These are phyloP conservation scores for Kwoniella shivajii DNA, from an alignment of 1,284 basidiomycete species.

Conservation along the genomic window DNA sequence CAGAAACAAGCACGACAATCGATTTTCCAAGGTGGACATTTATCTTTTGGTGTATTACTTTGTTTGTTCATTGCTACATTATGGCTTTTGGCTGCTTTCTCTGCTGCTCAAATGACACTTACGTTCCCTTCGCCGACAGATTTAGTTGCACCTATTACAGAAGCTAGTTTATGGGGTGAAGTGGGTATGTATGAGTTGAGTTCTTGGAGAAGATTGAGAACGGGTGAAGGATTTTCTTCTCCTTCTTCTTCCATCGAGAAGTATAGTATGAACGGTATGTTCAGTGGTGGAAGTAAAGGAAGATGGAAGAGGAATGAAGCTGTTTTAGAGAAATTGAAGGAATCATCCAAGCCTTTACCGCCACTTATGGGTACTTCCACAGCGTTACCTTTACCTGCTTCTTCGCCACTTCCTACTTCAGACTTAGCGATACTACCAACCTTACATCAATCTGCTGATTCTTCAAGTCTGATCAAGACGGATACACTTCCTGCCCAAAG, in stretches of 20 bases:
- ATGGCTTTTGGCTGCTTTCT: slow-evolving; percentile 11
- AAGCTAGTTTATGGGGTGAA: slow-evolving; percentile 8
- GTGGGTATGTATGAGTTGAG: slow-evolving; percentile 6
- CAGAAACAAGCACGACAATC: not conserved
- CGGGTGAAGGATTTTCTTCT: not conserved
- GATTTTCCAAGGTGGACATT: slow-evolving; percentile 1
- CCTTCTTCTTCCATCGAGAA: not conserved
- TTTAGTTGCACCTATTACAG: not conserved
- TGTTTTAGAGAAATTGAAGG: slow-evolving; percentile 14
- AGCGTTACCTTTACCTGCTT: no score
- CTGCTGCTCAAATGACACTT: not conserved
- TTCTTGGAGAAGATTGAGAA: slow-evolving; percentile 3
- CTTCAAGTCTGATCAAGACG: no score
- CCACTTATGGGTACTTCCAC: no score
- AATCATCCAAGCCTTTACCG: not conserved
- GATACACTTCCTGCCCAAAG: no score
- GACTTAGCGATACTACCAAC: no score
- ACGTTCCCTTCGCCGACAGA: not conserved
- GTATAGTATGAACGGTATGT: not conserved
- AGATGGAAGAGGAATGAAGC: slow-evolving; percentile 10
- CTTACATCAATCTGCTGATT: no score
- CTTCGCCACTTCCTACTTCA: no score
- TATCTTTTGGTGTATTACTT: slow-evolving; percentile 10
- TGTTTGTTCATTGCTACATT: slow-evolving; percentile 13
- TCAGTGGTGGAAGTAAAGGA: not conserved